Percentiles rank a stretch among this genome's conserved stretches.
These are phyloP conservation scores for Croton laevigatus DNA, from an alignment of 441 rosid genomes.

Conservation along the genomic window DNA sequence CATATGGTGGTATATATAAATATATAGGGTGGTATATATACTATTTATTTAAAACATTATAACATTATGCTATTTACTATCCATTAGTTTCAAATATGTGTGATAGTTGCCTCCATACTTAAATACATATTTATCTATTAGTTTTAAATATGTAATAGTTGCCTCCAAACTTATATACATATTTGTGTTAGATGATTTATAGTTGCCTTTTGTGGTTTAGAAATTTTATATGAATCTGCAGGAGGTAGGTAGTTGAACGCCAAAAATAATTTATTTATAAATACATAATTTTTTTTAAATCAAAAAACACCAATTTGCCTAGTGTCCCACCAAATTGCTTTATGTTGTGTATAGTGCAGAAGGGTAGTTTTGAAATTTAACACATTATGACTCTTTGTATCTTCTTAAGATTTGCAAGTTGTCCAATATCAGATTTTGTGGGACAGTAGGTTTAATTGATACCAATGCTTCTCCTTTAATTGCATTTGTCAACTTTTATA, in stretches of 20 bases:
- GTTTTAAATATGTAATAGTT: too few relatives aligned
- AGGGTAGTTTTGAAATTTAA: slow-evolving; percentile 36
- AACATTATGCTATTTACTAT: too few relatives aligned
- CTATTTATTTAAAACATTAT: too few relatives aligned
- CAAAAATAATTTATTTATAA: neutral
- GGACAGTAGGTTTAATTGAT: slow-evolving; percentile 29
- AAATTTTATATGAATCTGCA: slow-evolving; percentile 8
- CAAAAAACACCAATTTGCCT: neutral
- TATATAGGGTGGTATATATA: too few relatives aligned
- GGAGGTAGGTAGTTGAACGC: neutral
- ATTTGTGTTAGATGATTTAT: slow-evolving; percentile 23
- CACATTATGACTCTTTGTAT: slow-evolving; percentile 26
- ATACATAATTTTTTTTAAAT: neutral
- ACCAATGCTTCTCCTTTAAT: slow-evolving; percentile 16
- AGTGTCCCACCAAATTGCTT: slow-evolving; percentile 32
- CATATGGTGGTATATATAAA: too few relatives aligned
- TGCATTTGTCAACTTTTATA: slow-evolving; percentile 15
- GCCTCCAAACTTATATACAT: too few relatives aligned
- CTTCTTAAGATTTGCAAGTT: slow-evolving; percentile 38
- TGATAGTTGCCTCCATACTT: too few relatives aligned
- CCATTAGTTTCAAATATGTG: too few relatives aligned
- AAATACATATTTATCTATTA: too few relatives aligned
- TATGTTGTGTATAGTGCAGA: slow-evolving; percentile 20
- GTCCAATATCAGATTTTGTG: slow-evolving; percentile 41
- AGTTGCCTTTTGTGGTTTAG: slow-evolving; percentile 11